These are phyloP conservation scores for Trichophyton verrucosum DNA, from an alignment of 2,329 filamentous ascomycete genomes.

Conservation along the genomic window DNA sequence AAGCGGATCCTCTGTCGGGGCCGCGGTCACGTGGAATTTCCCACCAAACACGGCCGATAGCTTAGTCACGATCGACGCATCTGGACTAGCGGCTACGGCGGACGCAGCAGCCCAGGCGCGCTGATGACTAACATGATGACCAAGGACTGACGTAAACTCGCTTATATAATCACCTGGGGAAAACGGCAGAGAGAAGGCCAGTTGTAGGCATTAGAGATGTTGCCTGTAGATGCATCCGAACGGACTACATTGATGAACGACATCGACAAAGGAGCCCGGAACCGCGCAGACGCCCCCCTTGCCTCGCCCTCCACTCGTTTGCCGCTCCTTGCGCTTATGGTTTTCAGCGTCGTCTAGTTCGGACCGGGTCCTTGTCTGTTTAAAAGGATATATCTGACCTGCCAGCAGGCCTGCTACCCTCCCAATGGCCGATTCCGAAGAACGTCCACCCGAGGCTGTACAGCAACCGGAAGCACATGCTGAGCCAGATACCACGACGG, in stretches of 20 bases:
- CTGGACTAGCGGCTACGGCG: not conserved
- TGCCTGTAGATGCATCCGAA: not conserved
- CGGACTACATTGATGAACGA: not conserved
- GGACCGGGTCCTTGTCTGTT: constrained; percentile 4
- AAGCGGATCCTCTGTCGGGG: not conserved
- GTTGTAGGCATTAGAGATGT: not conserved
- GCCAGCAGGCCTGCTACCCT: constrained; percentile 4
- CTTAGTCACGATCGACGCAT: not conserved
- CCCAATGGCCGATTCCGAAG: constrained; percentile 12
- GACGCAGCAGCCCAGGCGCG: not conserved
- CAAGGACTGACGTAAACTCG: not conserved
- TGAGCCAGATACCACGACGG: constrained; percentile 1
- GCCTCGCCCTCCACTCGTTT: not conserved
- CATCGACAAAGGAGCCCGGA: not conserved
- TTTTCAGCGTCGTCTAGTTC: constrained; percentile 6
- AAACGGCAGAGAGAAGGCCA: not conserved
- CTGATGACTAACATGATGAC: not conserved
- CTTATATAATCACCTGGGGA: not conserved
- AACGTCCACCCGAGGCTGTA: not conserved
- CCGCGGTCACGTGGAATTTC: not conserved
- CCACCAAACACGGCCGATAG: not conserved
- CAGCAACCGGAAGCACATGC: constrained; percentile 3
- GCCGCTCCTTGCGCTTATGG: not conserved
- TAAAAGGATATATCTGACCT: not conserved
- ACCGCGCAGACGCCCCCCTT: not conserved